Evolutionary conservation across 306 rosid genomes (phyloP).

Genomic region (Parietaria judaica): DNA sequence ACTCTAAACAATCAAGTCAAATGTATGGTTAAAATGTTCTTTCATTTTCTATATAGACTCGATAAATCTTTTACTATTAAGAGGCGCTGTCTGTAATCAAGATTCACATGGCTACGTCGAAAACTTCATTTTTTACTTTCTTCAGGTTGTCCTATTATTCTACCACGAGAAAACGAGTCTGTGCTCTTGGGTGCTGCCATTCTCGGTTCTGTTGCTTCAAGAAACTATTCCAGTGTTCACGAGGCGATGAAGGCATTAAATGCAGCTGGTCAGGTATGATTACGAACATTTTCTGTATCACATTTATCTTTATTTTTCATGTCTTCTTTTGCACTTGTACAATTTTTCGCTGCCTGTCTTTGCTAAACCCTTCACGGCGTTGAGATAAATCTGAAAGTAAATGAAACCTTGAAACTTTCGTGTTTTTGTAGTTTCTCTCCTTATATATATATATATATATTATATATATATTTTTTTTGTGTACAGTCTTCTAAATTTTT

Average conservation of each 20-base stretch:
- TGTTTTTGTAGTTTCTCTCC: too few species aligned
- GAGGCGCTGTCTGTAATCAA: neutral
- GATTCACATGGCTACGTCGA: neutral
- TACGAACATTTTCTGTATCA: too few species aligned
- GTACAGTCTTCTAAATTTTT: too few species aligned
- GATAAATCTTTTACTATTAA: neutral
- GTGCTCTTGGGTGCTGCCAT: conserved; percentile 96
- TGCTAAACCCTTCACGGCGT: too few species aligned
- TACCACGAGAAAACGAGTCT: conserved; percentile 89
- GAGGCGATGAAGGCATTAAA: conserved; percentile 86
- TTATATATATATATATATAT: too few species aligned
- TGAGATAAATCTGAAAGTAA: too few species aligned
- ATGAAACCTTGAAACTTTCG: too few species aligned
- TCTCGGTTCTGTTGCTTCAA: conserved; percentile 85
- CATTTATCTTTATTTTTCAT: too few species aligned
- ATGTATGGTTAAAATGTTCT: neutral
- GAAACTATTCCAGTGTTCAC: conserved; percentile 52
- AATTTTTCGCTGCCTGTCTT: too few species aligned
- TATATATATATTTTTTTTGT: too few species aligned
- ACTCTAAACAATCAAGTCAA: too few species aligned
- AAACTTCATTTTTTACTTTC: conserved; percentile 1
- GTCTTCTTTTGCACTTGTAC: too few species aligned
- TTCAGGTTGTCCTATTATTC: conserved; percentile 81
- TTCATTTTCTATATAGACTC: neutral
- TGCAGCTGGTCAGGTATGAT: conserved; percentile 84